Base-by-base conservation (phyloP, 768 basidiomycete genomes). In the Boletus tylopilopsis region DNA sequence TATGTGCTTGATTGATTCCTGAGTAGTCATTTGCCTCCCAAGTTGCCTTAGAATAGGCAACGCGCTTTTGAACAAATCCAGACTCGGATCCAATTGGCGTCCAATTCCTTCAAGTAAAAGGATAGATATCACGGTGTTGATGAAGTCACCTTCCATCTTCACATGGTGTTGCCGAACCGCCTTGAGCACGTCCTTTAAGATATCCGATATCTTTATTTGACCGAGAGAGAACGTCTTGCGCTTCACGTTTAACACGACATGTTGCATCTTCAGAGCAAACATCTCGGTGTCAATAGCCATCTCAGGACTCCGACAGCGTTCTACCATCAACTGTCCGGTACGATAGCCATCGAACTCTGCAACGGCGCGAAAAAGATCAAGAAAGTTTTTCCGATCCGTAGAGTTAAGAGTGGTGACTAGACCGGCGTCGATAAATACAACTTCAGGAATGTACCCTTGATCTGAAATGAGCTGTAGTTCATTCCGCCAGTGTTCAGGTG, bases 271-370 rank as follows among this genome's bases (percentile, higher is more conserved):
- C 45, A 99, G 76, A 23, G 95, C 94, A 64, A 98, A 99, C 5
- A 88, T 95, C 72, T 98, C 94, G 3, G 86, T 78, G 57, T 99
- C 93, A 50, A 94, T 73, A 6, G 86, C 94, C 30, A 95, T 77
- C 51, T 95, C 87, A 2, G 96, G 96, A 13, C 87, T 80, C 18
- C 90, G 85, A 58, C 93, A 97, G 23, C 94, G 87, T 68, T 93
- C 90, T 45, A 98, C 81, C 95, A 99, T 98, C 45, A 99, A 83
- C 53, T 91, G 85, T 1, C 96, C 96, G 2, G 91, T 84, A 52
- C 84, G 87, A 69, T 98, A 98, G 0, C 96, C 96, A 64, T 99
- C 96, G 52, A 99, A 99, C 59, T 94, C 85, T 29, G 96, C 95
- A 30, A 99, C 80, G 4, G 95, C 92, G 46, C 87, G 85, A 73